phyloP scores from a whole-genome alignment of 352 stramenopile species.

The Globisporangium recalcitrans region DNA sequence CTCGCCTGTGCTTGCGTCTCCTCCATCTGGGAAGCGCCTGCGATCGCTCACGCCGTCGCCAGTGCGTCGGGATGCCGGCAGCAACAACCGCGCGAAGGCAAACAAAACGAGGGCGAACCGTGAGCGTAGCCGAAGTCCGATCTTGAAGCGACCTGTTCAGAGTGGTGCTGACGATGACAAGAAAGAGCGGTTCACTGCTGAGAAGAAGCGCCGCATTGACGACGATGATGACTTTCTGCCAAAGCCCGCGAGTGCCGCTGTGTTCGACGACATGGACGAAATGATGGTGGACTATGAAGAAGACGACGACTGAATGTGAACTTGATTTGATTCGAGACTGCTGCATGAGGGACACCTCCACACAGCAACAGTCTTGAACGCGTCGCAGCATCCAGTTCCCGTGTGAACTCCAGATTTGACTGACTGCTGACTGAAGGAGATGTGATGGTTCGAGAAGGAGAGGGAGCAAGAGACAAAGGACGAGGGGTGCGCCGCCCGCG shows the following conservation, averaged over 20 bases:
- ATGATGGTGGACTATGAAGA: conserved; percentile 81
- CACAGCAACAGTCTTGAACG: not conserved
- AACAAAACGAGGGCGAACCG: not conserved
- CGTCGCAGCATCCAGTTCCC: not conserved
- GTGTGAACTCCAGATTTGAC: not conserved
- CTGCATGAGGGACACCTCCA: not conserved
- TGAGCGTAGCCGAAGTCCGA: conserved; percentile 11
- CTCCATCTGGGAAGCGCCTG: conserved; percentile 15
- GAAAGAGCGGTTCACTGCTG: not conserved
- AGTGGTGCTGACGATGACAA: not conserved
- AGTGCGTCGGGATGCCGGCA: conserved; percentile 17
- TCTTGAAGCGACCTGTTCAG: conserved; percentile 3
- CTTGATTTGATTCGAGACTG: not conserved
- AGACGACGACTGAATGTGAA: conserved; percentile 49
- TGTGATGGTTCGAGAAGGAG: conserved; percentile 1
- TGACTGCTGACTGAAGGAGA: conserved; percentile 10
- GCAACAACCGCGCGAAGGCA: conserved; percentile 1
- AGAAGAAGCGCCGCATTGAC: conserved; percentile 19
- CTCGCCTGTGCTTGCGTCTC: conserved; percentile 4
- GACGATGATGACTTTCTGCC: conserved; percentile 27
- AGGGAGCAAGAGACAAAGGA: conserved; percentile 8
- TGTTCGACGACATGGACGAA: conserved; percentile 70
- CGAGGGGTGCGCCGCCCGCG: not conserved
- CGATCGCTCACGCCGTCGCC: conserved; percentile 40
- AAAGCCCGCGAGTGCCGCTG: conserved; percentile 31